Evolutionary conservation across 2,329 filamentous ascomycete genomes (phyloP).

Genomic region (Colletotrichum sp.): DNA sequence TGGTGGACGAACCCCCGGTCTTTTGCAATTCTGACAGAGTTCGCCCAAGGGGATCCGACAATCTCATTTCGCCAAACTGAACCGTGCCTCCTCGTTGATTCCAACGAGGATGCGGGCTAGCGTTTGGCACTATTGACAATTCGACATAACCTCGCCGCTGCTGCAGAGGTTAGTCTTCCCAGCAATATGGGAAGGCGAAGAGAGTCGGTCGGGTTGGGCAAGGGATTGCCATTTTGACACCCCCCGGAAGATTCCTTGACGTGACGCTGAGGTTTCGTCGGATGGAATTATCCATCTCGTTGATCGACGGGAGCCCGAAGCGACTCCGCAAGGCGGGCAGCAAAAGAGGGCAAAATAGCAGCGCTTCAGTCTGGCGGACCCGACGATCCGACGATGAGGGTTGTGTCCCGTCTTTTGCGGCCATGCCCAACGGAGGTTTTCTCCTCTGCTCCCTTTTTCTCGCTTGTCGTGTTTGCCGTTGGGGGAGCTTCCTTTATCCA

Average conservation of each 20-base stretch:
- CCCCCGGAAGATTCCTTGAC: background rate
- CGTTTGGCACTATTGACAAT: slow-evolving; percentile 1
- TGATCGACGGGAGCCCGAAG: background rate
- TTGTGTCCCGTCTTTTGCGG: background rate
- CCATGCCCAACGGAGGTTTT: background rate
- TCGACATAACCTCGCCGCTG: background rate
- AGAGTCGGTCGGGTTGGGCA: background rate
- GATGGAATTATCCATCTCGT: background rate
- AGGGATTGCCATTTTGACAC: background rate
- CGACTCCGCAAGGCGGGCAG: background rate
- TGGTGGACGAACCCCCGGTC: background rate
- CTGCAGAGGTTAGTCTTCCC: background rate
- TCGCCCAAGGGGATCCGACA: background rate
- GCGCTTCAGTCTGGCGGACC: background rate
- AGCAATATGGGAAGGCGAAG: background rate
- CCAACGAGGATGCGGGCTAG: background rate
- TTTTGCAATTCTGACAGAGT: background rate
- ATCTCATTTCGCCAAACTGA: background rate
- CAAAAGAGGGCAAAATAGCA: background rate
- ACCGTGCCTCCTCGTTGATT: background rate
- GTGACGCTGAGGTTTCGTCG: background rate
- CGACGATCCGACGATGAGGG: slow-evolving; percentile 1
- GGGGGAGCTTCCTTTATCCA: background rate
- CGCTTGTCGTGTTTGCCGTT: background rate
- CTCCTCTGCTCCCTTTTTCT: background rate